A percentile compares a stretch with the other conserved stretches of the same genome.
Evolutionary conservation across 495 filamentous ascomycete genomes (phyloP).

Genomic region (Podospora anserina): DNA sequence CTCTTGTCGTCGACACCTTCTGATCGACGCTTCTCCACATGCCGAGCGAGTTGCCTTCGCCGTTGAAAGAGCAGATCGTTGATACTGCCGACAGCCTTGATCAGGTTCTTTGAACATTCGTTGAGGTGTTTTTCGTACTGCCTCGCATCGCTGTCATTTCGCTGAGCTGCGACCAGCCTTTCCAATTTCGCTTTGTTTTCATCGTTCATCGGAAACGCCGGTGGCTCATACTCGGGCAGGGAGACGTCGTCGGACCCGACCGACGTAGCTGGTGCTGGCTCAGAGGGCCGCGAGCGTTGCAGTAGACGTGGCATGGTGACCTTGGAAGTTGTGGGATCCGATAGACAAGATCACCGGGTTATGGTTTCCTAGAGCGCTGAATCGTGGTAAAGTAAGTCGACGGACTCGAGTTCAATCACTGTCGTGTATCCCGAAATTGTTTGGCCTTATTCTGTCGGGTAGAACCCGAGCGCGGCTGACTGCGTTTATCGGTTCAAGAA

Average conservation of each 20-base stretch:
- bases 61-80: slow-evolving; percentile 50
- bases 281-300: not conserved
- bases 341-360: not conserved
- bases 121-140: slow-evolving; percentile 40
- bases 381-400: slow-evolving; percentile 6
- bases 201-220: slow-evolving; percentile 47
- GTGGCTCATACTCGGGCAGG: slow-evolving; percentile 60
- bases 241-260: slow-evolving; percentile 21
- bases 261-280: slow-evolving; percentile 29
- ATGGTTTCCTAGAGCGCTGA: not conserved
- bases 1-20: slow-evolving; percentile 37
- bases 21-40: slow-evolving; percentile 33
- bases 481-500: slow-evolving; percentile 1
- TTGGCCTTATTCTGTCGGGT: slow-evolving; percentile 1
- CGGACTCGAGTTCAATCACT: not conserved
- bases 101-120: slow-evolving; percentile 36
- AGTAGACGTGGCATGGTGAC: slow-evolving; percentile 8
- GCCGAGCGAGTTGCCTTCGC: slow-evolving; percentile 44
- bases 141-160: slow-evolving; percentile 24
- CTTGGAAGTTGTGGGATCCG: not conserved
- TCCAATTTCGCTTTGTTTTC: slow-evolving; percentile 32
- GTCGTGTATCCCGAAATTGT: slow-evolving; percentile 9
- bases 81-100: slow-evolving; percentile 47
- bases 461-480: slow-evolving; percentile 3
- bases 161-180: slow-evolving; percentile 29